phyloP scores from a whole-genome alignment of 2,329 filamentous ascomycete genomes.

The Fusarium robinianum region DNA sequence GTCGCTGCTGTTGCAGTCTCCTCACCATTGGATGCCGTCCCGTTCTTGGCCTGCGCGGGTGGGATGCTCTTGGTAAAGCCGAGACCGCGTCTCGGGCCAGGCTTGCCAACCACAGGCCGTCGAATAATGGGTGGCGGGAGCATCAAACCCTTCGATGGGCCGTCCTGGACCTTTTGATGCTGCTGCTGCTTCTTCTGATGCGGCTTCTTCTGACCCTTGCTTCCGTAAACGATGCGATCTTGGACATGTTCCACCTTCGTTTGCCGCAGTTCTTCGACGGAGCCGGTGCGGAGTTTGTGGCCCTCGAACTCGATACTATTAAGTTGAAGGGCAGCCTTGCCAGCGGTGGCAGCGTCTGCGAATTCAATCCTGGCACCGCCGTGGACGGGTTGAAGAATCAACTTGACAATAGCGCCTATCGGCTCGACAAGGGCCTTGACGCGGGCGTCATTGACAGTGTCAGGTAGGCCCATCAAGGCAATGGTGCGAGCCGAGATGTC shows the following conservation, averaged over 20 bases:
- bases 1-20: conserved; percentile 38
- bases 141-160: conserved; percentile 44
- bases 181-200: background rate
- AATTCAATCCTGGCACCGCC: conserved; percentile 88
- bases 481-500: conserved; percentile 71
- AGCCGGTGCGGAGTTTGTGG: conserved; percentile 58
- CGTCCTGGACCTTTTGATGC: conserved; percentile 26
- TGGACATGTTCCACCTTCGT: conserved; percentile 50
- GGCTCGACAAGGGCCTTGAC: conserved; percentile 74
- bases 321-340: conserved; percentile 68
- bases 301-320: conserved; percentile 60
- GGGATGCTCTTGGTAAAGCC: conserved; percentile 46
- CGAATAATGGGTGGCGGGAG: conserved; percentile 50
- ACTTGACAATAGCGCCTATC: conserved; percentile 72
- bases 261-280: conserved; percentile 58
- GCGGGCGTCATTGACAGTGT: conserved; percentile 88
- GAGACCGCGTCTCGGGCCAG: conserved; percentile 48
- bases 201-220: conserved; percentile 36
- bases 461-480: conserved; percentile 82
- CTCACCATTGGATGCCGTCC: conserved; percentile 35
- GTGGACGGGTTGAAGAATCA: conserved; percentile 79
- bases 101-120: conserved; percentile 48
- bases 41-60: conserved; percentile 17
- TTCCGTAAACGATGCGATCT: conserved; percentile 39
- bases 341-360: conserved; percentile 68